Conservation (phyloP, 2,329 filamentous ascomycete species). For the Botrytis squamosa region DNA sequence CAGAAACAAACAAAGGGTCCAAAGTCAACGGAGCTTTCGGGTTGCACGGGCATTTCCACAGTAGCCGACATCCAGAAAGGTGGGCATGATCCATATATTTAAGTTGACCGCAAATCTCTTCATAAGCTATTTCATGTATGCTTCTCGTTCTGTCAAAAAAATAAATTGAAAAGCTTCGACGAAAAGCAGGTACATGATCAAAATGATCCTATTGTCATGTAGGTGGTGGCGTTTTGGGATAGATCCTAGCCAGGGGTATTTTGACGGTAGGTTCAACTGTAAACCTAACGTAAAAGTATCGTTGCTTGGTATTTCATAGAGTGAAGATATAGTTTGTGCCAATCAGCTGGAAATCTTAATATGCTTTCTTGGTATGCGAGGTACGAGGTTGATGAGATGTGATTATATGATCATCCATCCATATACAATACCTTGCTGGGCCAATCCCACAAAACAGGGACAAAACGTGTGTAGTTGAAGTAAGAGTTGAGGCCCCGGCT, state of each 20-base stretch:
- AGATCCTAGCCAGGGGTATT: not conserved
- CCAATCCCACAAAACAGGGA: not conserved
- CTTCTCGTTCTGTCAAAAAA: not conserved
- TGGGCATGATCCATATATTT: conserved; percentile 1
- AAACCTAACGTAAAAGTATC: not conserved
- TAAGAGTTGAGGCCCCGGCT: no score
- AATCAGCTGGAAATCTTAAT: not conserved
- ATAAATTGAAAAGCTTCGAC: not conserved
- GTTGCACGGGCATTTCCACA: not conserved
- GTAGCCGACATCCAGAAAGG: not conserved
- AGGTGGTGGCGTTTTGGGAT: not conserved
- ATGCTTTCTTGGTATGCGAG: not conserved
- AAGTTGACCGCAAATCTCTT: not conserved
- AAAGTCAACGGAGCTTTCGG: not conserved
- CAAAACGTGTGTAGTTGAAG: not conserved
- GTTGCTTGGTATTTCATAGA: not conserved
- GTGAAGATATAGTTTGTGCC: not conserved
- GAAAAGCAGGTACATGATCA: not conserved
- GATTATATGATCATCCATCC: not conserved
- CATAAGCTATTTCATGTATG: not conserved
- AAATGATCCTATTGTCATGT: not conserved
- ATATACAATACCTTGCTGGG: not conserved
- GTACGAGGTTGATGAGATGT: not conserved
- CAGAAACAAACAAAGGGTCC: not conserved
- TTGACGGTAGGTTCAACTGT: no score